Percentiles rank a stretch among this genome's conserved stretches.
phyloP scores from a whole-genome alignment of 768 basidiomycete genomes.

The Lactarius hengduanensis region DNA sequence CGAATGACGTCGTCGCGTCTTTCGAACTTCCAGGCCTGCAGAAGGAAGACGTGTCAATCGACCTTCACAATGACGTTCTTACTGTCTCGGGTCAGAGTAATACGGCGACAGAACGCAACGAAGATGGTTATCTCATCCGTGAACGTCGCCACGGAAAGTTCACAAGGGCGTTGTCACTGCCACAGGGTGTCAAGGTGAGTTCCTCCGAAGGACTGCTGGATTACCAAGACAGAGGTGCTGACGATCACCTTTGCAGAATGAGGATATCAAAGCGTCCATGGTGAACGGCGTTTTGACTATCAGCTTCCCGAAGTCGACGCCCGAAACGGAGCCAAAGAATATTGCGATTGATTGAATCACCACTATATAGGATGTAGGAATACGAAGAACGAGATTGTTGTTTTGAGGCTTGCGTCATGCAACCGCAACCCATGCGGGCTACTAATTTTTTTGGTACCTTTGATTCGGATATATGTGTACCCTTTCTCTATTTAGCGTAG shows the following conservation, averaged over 20 bases:
- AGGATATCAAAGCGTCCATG: slow-evolving; percentile 44
- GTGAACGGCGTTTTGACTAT: slow-evolving; percentile 48
- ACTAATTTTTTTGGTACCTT: background rate
- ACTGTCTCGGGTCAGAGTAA: slow-evolving; percentile 50
- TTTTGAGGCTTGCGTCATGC: background rate
- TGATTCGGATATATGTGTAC: background rate
- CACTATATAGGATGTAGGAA: background rate
- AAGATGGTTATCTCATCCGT: slow-evolving; percentile 37
- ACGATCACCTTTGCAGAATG: slow-evolving; percentile 24
- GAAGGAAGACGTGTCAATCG: slow-evolving; percentile 50
- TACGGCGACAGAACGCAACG: slow-evolving; percentile 37
- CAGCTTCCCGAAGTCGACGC: slow-evolving; percentile 46
- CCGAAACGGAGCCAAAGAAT: slow-evolving; percentile 45
- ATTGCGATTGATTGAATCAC: slow-evolving; percentile 37
- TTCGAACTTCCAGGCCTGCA: slow-evolving; percentile 57
- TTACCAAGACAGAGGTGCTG: background rate
- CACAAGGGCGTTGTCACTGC: slow-evolving; percentile 31
- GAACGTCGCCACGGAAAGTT: slow-evolving; percentile 35
- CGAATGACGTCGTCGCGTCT: slow-evolving; percentile 49
- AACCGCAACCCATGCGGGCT: background rate
- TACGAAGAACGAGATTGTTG: background rate
- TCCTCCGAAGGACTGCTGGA: background rate
- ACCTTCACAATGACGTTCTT: slow-evolving; percentile 49
- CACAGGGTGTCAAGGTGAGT: slow-evolving; percentile 34
- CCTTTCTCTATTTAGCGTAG: background rate